These are phyloP conservation scores for Luvunga scandens DNA, from an alignment of 345 rosid species.

Conservation along the genomic window DNA sequence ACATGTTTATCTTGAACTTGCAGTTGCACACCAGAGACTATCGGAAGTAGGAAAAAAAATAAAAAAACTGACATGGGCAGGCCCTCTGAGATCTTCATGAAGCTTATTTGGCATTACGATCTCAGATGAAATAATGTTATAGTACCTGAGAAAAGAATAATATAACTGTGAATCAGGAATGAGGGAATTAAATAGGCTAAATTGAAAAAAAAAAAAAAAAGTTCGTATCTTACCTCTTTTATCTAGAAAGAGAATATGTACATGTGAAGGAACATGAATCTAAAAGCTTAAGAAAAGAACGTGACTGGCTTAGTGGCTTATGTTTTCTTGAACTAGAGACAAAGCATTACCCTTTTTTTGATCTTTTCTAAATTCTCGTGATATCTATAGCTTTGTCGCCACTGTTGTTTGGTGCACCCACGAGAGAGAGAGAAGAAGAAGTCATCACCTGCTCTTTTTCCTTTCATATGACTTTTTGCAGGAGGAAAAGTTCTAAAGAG, in stretches of 20 bases:
- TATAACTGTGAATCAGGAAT: background rate
- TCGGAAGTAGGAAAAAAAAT: background rate
- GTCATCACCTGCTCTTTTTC: background rate
- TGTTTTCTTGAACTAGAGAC: background rate
- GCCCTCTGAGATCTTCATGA: background rate
- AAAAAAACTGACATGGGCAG: background rate
- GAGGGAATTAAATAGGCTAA: background rate
- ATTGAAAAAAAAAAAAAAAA: background rate
- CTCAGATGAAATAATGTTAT: background rate
- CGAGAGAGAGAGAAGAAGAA: background rate
- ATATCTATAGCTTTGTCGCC: slow-evolving; percentile 1
- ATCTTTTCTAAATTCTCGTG: background rate
- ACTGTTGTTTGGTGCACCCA: background rate
- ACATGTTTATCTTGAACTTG: slow-evolving; percentile 34
- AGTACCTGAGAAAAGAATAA: too few relatives aligned
- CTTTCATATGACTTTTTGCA: background rate
- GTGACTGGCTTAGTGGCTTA: background rate
- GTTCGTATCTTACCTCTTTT: background rate
- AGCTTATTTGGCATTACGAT: background rate
- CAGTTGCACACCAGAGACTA: slow-evolving; percentile 17
- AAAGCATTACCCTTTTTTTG: background rate
- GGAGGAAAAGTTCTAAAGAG: background rate
- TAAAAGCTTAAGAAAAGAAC: background rate
- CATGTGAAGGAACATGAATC: background rate
- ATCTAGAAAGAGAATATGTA: background rate